Base-by-base conservation (phyloP, 495 filamentous ascomycete genomes). In the Aspergillus panamensis region DNA sequence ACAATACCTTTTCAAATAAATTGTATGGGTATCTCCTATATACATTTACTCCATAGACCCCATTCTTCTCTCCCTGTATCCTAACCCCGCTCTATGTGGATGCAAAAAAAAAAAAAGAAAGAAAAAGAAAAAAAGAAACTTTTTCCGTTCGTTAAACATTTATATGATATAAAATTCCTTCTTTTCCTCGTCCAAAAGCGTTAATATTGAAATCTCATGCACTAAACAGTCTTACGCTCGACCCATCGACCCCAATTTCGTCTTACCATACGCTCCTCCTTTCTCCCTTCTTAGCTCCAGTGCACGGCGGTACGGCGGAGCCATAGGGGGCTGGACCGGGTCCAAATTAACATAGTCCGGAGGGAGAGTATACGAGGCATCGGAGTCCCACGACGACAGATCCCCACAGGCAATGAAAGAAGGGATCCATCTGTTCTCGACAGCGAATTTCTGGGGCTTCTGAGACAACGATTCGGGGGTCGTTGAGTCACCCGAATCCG, bases 361-460 rank as follows among this genome's bases (percentile, higher is more conserved):
- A 1, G 94, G 92, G 9, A 98, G 77, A 58, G 86, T 80, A 73
- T 97, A 96, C 1, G 91, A 90, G 17, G 94, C 94, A 79, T 98
- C 94, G 0, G 92, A 88, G 71, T 98, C 94, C 76, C 87, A 97
- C 7, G 89, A 85, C 4, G 90, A 92, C n/a, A 97, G 79, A 70
- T 98, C 94, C 10, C 94, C 94, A 67, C 95, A 97, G 14, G 94
- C 94, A 51, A 98, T 84, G 66, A 98, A 98, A 0, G 92, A 89
- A 0, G 91, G 90, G 52, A 97, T 91, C 89, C 91, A 97, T 49
- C 88, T 76, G 40, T 77, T 73, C 57, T 77, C 74, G 19, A 57
- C 57, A 14, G 72, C 63, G 51, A 72, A 77, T 40, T 71, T 73
- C 48, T 66, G 57, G 8, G 59, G 52, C 40, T 70, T 69, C 14